Evolutionary conservation across 148 eudicot genomes (phyloP).

Genomic region (Vaccinium darrowii): DNA sequence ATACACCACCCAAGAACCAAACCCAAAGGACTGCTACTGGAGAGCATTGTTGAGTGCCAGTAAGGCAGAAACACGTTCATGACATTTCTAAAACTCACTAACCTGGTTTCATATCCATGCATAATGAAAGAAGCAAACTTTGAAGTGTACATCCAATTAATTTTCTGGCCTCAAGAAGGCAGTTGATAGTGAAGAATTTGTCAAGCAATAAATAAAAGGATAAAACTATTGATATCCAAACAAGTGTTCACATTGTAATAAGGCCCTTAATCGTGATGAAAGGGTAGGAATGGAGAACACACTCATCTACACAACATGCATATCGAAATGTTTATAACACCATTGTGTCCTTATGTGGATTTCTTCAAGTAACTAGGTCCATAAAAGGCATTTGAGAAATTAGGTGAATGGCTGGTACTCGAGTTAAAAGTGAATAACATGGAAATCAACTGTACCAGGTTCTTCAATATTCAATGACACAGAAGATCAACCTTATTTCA

Average conservation of each 20-base stretch:
- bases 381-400: not conserved
- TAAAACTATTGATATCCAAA: not conserved
- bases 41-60: not conserved
- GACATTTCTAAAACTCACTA: not conserved
- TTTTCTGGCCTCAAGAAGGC: not conserved
- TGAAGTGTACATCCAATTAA: not conserved
- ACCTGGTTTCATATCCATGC: not conserved
- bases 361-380: not conserved
- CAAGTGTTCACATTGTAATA: not conserved
- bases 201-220: not conserved
- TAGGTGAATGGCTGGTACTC: not conserved
- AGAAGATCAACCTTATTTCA: not conserved
- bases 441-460: not conserved
- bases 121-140: not conserved
- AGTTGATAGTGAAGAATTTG: not conserved
- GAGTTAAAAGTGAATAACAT: not conserved
- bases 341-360: not conserved
- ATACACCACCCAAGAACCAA: no score
- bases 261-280: not conserved
- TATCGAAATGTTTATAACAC: not conserved
- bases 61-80: not conserved
- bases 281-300: not conserved
- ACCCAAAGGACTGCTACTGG: not conserved
- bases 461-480: constrained; percentile 8
- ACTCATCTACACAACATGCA: not conserved